Percentiles rank a stretch among this genome's conserved stretches.
Conservation (phyloP, 768 basidiomycete species). For the Lepiota venenata region DNA sequence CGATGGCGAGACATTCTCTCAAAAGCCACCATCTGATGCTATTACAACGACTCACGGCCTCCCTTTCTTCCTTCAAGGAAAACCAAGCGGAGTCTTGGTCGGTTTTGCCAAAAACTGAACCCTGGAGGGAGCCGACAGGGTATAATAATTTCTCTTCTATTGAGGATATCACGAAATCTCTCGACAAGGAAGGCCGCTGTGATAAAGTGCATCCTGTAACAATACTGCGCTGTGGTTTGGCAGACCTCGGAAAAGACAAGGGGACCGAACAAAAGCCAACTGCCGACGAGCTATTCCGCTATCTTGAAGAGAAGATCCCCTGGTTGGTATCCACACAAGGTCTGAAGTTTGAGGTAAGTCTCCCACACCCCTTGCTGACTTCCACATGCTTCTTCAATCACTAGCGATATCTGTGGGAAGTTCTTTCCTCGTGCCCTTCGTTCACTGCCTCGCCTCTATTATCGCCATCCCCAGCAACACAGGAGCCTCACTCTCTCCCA, state of each 20-base stretch:
- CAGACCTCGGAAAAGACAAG: slow-evolving; percentile 40
- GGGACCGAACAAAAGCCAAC: slow-evolving; percentile 36
- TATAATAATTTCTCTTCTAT: slow-evolving; percentile 46
- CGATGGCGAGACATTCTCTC: slow-evolving; percentile 58
- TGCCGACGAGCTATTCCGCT: slow-evolving; percentile 56
- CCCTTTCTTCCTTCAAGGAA: slow-evolving; percentile 52
- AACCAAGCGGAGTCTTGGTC: slow-evolving; percentile 53
- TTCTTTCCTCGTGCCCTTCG: slow-evolving; percentile 47
- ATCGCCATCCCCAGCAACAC: slow-evolving; percentile 18
- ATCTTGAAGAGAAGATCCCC: slow-evolving; percentile 53
- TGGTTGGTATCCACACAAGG: slow-evolving; percentile 57
- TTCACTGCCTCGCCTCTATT: slow-evolving; percentile 38
- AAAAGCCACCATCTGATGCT: slow-evolving; percentile 57
- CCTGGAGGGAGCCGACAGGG: slow-evolving; percentile 41
- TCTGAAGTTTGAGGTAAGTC: slow-evolving; percentile 48
- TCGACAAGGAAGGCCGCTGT: slow-evolving; percentile 26
- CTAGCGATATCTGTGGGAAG: slow-evolving; percentile 57
- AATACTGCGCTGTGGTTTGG: slow-evolving; percentile 60
- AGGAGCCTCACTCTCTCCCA: slow-evolving; percentile 14
- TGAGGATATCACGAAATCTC: slow-evolving; percentile 33
- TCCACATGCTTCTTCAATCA: background rate
- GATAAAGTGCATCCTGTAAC: slow-evolving; percentile 45
- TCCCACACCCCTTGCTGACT: background rate
- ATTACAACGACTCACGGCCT: slow-evolving; percentile 49
- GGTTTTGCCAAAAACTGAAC: slow-evolving; percentile 52